These are phyloP conservation scores for Neonectria neomacrospora DNA, from an alignment of 2,329 filamentous ascomycete species.

Conservation along the genomic window DNA sequence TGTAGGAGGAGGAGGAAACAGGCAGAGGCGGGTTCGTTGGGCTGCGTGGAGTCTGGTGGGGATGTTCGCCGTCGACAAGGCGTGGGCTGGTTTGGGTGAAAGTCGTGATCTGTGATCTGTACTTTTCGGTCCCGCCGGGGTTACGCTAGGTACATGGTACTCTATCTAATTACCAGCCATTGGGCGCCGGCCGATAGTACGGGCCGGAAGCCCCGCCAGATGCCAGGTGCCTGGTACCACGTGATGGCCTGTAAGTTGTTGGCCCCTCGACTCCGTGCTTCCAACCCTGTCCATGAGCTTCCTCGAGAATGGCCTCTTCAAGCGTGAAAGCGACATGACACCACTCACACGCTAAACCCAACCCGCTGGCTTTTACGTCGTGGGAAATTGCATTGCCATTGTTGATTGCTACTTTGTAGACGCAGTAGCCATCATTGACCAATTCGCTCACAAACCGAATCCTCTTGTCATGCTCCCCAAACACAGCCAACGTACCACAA, in stretches of 20 bases:
- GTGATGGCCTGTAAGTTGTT: constrained; percentile 8
- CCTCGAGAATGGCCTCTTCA: constrained; percentile 5
- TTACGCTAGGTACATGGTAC: neutral
- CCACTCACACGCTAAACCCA: constrained; percentile 7
- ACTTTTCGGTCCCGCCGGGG: constrained; percentile 38
- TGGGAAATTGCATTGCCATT: neutral
- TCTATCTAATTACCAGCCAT: neutral
- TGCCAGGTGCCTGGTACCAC: too few species aligned
- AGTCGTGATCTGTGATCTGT: constrained; percentile 47
- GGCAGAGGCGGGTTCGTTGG: neutral
- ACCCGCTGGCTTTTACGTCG: neutral
- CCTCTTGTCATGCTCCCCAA: constrained; percentile 33
- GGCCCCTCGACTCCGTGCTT: too few species aligned
- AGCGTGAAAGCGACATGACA: constrained; percentile 7
- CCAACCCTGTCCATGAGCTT: constrained; percentile 23
- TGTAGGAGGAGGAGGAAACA: neutral
- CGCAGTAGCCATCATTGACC: constrained; percentile 27
- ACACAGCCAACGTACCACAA: constrained; percentile 34
- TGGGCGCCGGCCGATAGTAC: constrained; percentile 12
- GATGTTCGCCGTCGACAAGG: neutral
- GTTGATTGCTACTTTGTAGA: constrained; percentile 3
- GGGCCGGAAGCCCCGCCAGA: constrained; percentile 20
- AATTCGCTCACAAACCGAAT: constrained; percentile 24
- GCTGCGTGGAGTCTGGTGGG: constrained; percentile 4
- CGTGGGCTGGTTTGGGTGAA: constrained; percentile 1